Evolutionary conservation across 805 yeast genomes (phyloP).

Genomic region (Hyphopichia homilentoma): DNA sequence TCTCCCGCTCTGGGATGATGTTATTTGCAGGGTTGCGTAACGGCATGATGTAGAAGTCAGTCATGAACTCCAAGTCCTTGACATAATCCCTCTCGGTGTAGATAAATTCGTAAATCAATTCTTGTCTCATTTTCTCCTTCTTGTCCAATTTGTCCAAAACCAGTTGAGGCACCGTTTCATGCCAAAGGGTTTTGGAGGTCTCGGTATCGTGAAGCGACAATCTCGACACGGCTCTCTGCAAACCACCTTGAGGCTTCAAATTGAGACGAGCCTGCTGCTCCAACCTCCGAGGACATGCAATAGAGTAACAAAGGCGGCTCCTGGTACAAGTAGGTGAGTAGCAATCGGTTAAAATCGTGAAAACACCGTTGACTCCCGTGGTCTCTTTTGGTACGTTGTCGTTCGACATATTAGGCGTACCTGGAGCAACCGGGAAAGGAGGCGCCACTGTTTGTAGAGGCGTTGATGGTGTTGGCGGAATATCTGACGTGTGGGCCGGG

Average conservation of each 20-base stretch:
- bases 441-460: too few species aligned
- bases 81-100: slow-evolving; percentile 95
- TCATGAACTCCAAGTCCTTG: slow-evolving; percentile 85
- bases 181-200: slow-evolving; percentile 86
- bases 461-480: too few species aligned
- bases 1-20: slow-evolving; percentile 81
- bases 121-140: slow-evolving; percentile 88
- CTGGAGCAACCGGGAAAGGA: too few species aligned
- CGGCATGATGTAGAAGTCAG: slow-evolving; percentile 93
- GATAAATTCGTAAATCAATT: slow-evolving; percentile 88
- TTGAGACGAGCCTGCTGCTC: slow-evolving; percentile 94
- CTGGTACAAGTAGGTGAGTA: slow-evolving; percentile 96
- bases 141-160: slow-evolving; percentile 76
- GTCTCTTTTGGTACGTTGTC: slow-evolving; percentile 4
- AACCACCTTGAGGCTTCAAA: slow-evolving; percentile 82
- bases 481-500: slow-evolving; percentile 4
- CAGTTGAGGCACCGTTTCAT: slow-evolving; percentile 80
- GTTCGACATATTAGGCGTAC: not conserved
- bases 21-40: slow-evolving; percentile 68
- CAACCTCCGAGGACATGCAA: slow-evolving; percentile 92
- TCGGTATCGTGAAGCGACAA: slow-evolving; percentile 64
- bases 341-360: slow-evolving; percentile 88
- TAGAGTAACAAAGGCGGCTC: slow-evolving; percentile 84
- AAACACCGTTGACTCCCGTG: slow-evolving; percentile 76
- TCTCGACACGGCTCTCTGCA: slow-evolving; percentile 69